phyloP scores from a whole-genome alignment of 208 protist genomes.

The Wallacemonas sp. region DNA sequence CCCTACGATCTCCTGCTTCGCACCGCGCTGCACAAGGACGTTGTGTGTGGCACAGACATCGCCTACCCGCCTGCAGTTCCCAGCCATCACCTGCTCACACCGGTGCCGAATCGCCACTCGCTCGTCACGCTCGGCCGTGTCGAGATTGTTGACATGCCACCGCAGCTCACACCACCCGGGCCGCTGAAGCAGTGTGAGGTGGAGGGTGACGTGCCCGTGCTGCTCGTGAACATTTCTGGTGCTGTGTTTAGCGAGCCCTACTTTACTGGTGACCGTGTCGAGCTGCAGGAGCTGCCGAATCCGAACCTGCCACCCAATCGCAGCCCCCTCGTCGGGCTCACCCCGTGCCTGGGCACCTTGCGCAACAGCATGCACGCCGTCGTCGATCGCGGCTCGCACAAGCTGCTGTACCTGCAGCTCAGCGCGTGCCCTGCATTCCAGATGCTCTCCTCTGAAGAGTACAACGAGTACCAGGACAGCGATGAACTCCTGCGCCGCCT shows the following conservation, averaged over 20 bases:
- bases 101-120: slow-evolving; percentile 39
- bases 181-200: slow-evolving; percentile 87
- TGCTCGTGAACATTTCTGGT: slow-evolving; percentile 64
- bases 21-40: slow-evolving; percentile 81
- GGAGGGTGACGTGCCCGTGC: slow-evolving; percentile 69
- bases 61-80: slow-evolving; percentile 24
- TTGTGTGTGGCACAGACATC: slow-evolving; percentile 72
- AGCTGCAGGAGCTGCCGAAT: slow-evolving; percentile 76
- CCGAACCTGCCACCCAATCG: slow-evolving; percentile 28
- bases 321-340: slow-evolving; percentile 50
- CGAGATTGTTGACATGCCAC: slow-evolving; percentile 62
- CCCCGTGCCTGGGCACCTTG: slow-evolving; percentile 61
- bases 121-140: slow-evolving; percentile 65
- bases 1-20: slow-evolving; percentile 75
- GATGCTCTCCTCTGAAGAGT: slow-evolving; percentile 76
- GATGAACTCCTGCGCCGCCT: slow-evolving; percentile 54
- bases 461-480: slow-evolving; percentile 85
- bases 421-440: slow-evolving; percentile 65
- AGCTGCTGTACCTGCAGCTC: slow-evolving; percentile 71
- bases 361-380: slow-evolving; percentile 38
- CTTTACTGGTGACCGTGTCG: slow-evolving; percentile 36
- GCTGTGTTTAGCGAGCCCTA: slow-evolving; percentile 31
- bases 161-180: slow-evolving; percentile 42
- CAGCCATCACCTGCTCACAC: slow-evolving; percentile 13
- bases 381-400: slow-evolving; percentile 36